Evolutionary conservation across 1,284 basidiomycete species (phyloP).

Genomic region (Ustilago curta): DNA sequence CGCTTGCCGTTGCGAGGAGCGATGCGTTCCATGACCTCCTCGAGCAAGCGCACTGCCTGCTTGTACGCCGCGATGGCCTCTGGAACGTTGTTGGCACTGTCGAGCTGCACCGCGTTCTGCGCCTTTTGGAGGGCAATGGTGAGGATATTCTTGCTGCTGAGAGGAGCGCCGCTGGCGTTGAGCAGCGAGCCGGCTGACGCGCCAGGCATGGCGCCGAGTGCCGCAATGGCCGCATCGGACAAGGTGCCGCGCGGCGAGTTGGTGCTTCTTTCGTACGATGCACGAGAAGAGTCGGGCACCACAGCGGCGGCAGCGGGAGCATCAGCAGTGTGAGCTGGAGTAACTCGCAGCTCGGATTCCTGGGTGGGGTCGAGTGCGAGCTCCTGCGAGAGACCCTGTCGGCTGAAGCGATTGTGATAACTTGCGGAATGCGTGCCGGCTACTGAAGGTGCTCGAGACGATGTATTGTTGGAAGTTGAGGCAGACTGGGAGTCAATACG

Average conservation of each 20-base stretch:
- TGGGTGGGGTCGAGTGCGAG: slow-evolving; percentile 7
- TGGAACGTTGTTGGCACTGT: slow-evolving; percentile 69
- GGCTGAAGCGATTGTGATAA: slow-evolving; percentile 51
- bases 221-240: slow-evolving; percentile 51
- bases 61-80: slow-evolving; percentile 70
- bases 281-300: slow-evolving; percentile 2
- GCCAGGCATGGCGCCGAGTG: slow-evolving; percentile 53
- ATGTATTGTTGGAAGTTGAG: slow-evolving; percentile 18
- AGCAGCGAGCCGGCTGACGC: slow-evolving; percentile 39
- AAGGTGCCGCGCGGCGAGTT: slow-evolving; percentile 35
- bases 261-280: slow-evolving; percentile 16
- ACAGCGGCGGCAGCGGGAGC: not conserved
- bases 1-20: slow-evolving; percentile 61
- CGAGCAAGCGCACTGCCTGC: slow-evolving; percentile 69
- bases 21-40: slow-evolving; percentile 70
- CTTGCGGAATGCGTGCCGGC: slow-evolving; percentile 18
- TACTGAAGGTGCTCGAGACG: slow-evolving; percentile 39
- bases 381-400: slow-evolving; percentile 19
- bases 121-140: slow-evolving; percentile 70
- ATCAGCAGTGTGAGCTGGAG: slow-evolving; percentile 1
- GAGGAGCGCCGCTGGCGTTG: slow-evolving; percentile 53
- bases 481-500: slow-evolving; percentile 1
- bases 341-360: slow-evolving; percentile 6
- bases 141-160: slow-evolving; percentile 69
- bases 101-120: slow-evolving; percentile 70